Evolutionary conservation across 1,284 basidiomycete species (phyloP).

Genomic region (Bjerkandera adusta): DNA sequence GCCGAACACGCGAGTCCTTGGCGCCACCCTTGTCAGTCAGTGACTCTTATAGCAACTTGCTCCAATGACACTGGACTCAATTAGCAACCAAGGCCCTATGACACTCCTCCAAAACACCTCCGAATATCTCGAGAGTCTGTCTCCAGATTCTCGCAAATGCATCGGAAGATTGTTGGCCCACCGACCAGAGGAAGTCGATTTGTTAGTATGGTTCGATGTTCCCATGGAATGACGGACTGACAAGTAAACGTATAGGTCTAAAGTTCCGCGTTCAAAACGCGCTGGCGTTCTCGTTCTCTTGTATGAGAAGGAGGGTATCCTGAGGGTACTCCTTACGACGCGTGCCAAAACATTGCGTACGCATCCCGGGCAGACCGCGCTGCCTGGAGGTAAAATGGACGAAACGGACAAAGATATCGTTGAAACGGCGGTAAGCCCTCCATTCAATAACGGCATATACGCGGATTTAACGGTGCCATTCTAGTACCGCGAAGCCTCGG

Average conservation of each 20-base stretch:
- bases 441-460: neutral
- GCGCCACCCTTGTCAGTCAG: too few relatives aligned
- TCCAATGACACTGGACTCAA: slow-evolving; percentile 1
- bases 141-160: slow-evolving; percentile 21
- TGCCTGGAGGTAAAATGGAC: slow-evolving; percentile 84
- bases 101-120: neutral
- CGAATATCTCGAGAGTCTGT: slow-evolving; percentile 10
- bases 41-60: neutral
- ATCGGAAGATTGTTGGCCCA: slow-evolving; percentile 39
- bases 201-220: slow-evolving; percentile 48
- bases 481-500: slow-evolving; percentile 78
- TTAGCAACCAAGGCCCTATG: neutral
- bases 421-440: slow-evolving; percentile 66
- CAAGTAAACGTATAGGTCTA: slow-evolving; percentile 36
- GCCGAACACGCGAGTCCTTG: slow-evolving; percentile 2
- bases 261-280: slow-evolving; percentile 43
- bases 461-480: neutral
- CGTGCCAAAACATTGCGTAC: slow-evolving; percentile 74
- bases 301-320: slow-evolving; percentile 61
- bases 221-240: neutral
- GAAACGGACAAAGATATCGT: slow-evolving; percentile 59
- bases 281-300: slow-evolving; percentile 80
- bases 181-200: slow-evolving; percentile 40
- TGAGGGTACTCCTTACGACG: slow-evolving; percentile 82
- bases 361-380: slow-evolving; percentile 77